phyloP scores from a whole-genome alignment of 1,284 basidiomycete species.

The Marasmius tenuissimus region DNA sequence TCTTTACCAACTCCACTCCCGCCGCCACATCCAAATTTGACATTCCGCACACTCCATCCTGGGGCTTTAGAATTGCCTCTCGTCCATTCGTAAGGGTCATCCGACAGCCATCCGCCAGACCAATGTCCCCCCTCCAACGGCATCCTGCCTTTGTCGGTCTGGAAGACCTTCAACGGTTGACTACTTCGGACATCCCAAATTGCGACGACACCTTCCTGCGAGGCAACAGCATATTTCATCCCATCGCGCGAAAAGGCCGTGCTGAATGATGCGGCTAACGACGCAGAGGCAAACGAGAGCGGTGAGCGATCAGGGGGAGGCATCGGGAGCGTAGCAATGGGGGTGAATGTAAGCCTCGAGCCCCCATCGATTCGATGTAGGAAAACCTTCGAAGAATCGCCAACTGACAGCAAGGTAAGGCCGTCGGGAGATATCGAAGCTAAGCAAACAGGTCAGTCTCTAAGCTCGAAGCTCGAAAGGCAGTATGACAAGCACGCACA shows the following conservation, averaged over 20 bases:
- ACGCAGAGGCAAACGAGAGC: constrained; percentile 36
- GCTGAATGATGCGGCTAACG: constrained; percentile 75
- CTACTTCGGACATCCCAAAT: constrained; percentile 78
- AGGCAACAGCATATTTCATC: constrained; percentile 81
- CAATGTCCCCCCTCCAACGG: constrained; percentile 39
- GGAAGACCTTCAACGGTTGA: constrained; percentile 66
- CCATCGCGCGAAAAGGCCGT: constrained; percentile 82
- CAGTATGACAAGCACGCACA: constrained; percentile 28
- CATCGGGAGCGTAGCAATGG: constrained; percentile 55
- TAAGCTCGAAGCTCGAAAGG: neutral
- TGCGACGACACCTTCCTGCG: constrained; percentile 81
- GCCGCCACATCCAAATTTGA: constrained; percentile 70
- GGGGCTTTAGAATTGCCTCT: constrained; percentile 56
- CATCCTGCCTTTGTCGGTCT: constrained; percentile 48
- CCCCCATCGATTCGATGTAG: constrained; percentile 70
- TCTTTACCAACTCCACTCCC: constrained; percentile 49
- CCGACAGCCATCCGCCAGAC: constrained; percentile 54
- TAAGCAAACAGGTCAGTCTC: constrained; percentile 28
- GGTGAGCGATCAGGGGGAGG: constrained; percentile 47
- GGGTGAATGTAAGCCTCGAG: constrained; percentile 52
- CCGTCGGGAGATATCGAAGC: constrained; percentile 86
- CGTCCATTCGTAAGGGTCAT: constrained; percentile 68
- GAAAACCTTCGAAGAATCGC: constrained; percentile 81
- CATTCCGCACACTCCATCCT: constrained; percentile 74
- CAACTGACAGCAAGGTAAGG: constrained; percentile 79